Base-by-base conservation (phyloP, 352 stramenopile genomes). In the Phytophthora melonis region DNA sequence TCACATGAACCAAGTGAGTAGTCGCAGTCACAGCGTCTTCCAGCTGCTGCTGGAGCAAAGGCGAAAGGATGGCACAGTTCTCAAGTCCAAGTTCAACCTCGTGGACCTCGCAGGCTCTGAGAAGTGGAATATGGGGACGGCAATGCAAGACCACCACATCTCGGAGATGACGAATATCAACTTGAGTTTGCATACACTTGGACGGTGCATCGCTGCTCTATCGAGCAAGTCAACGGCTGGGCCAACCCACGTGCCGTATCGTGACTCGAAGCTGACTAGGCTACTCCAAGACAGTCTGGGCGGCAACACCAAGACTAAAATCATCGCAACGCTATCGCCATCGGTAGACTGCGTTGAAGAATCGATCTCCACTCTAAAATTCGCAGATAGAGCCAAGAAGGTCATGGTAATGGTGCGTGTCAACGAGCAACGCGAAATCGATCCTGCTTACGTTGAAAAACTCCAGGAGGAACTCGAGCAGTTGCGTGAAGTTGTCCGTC, bases 131-230 rank as follows among this genome's bases (percentile, higher is more conserved):
- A 81, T 89, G 56, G 81, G 78, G 23, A 67, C 86, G 14, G 80
- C 97, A 30, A 98, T 98, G 89, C 54, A 89, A 77, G 79, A 92
- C 8, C 78, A 89, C 60, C 93, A 97, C 67, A 90, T 98, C 47
- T 94, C 84, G 13, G 95, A 98, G 72, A 97, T 98, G 92, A 98
- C 91, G 16, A 98, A 96, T 67, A 98, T 98, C 70, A 98, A 98
- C 74, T 66, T 97, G 43, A 97, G 89, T 76, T 84, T 98, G 14
- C 92, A 97, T 69, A 98, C 91, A 14, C 80, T 98, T 3, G 95
- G 95, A 7, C 77, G 92, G 32, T 97, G 91, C 58, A 98, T 98
- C 34, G 87, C 88, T 6, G 78, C 92, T 16, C 72, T 98, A 10
- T 91, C 86, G 0, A 77, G 76, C 41, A 91, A 89, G 54, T 64